Percentiles rank a stretch among this genome's conserved stretches.
phyloP scores from a whole-genome alignment of 192 early-diverging fungal species.

The Mortierella hygrophila region DNA sequence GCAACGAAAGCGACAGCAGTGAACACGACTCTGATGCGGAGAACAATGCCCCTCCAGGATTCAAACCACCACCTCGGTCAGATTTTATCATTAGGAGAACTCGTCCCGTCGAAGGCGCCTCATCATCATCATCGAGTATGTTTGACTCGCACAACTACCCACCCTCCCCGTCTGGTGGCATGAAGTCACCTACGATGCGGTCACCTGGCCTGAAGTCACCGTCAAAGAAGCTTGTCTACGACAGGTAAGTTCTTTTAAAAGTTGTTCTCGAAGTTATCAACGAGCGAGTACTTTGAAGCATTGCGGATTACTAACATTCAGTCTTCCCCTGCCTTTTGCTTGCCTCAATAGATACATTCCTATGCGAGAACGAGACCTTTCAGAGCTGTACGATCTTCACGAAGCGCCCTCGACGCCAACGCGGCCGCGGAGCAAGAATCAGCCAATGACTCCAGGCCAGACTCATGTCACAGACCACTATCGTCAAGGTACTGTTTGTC shows the following conservation, averaged over 20 bases:
- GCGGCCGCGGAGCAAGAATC: conserved; percentile 14
- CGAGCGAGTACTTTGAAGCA: background rate
- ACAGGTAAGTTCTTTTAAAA: conserved; percentile 16
- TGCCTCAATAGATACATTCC: conserved; percentile 33
- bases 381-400: conserved; percentile 28
- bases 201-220: conserved; percentile 45
- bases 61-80: background rate
- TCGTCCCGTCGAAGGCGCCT: background rate
- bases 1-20: conserved; percentile 2
- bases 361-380: conserved; percentile 31
- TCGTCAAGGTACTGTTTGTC: conserved; percentile 19
- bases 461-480: conserved; percentile 21
- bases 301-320: background rate
- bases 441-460: conserved; percentile 31
- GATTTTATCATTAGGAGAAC: background rate
- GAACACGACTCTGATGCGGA: background rate
- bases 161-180: conserved; percentile 1
- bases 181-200: conserved; percentile 6
- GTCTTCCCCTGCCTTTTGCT: background rate
- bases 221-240: conserved; percentile 30
- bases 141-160: conserved; percentile 5
- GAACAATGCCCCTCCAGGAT: background rate
- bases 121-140: background rate
- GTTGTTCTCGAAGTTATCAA: too few relatives aligned
- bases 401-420: conserved; percentile 30